phyloP scores from a whole-genome alignment of 2,329 filamentous ascomycete genomes.

The Gliomastix tumulicola region DNA sequence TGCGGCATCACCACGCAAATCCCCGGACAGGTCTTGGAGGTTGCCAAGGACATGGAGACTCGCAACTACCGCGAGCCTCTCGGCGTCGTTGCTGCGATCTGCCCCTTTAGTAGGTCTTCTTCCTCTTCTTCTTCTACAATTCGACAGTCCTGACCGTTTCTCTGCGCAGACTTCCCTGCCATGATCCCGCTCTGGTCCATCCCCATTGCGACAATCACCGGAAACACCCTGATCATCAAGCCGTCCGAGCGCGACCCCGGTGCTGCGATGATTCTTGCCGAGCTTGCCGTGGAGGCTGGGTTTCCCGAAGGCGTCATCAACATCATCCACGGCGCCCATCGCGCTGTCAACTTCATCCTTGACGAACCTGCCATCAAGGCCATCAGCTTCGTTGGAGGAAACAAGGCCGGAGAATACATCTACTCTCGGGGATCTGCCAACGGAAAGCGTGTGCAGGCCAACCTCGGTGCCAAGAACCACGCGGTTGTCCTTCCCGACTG shows the following conservation, averaged over 20 bases:
- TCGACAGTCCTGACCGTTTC: too few species aligned
- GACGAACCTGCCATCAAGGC: constrained; percentile 75
- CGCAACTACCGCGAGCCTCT: constrained; percentile 66
- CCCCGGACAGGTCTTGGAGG: constrained; percentile 69
- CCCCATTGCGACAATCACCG: constrained; percentile 69
- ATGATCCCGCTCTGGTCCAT: constrained; percentile 84
- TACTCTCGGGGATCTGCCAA: constrained; percentile 66
- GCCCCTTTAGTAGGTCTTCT: constrained; percentile 63
- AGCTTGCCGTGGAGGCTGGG: constrained; percentile 66
- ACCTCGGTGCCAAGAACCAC: constrained; percentile 79
- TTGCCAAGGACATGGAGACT: constrained; percentile 83
- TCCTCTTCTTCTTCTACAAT: too few species aligned
- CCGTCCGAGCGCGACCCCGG: constrained; percentile 74
- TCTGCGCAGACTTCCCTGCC: constrained; percentile 78
- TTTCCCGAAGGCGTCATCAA: constrained; percentile 73
- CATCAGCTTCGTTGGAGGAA: constrained; percentile 72
- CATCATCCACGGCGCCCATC: constrained; percentile 66
- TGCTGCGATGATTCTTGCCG: constrained; percentile 72
- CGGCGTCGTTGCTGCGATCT: constrained; percentile 71
- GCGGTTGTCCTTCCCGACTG: constrained; percentile 71
- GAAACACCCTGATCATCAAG: constrained; percentile 73
- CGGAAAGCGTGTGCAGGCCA: constrained; percentile 76
- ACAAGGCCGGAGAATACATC: constrained; percentile 79
- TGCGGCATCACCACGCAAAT: constrained; percentile 68
- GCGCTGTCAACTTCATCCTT: constrained; percentile 72